phyloP scores from a whole-genome alignment of 495 filamentous ascomycete genomes.

The Penicillium ochrochloron region DNA sequence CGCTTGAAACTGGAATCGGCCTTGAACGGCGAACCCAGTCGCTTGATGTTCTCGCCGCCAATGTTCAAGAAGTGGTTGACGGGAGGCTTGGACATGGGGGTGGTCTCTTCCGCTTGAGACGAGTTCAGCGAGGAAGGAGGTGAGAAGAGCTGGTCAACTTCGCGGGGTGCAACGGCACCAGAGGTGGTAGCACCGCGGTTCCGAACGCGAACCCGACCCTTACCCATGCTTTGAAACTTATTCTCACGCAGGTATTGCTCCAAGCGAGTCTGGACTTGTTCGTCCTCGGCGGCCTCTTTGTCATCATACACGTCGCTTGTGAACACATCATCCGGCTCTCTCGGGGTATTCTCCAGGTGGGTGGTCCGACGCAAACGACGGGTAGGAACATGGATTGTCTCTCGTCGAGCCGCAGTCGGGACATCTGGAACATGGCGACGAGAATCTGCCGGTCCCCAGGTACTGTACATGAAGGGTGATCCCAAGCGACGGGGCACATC shows the following conservation, averaged over 20 bases:
- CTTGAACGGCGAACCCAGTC: constrained; percentile 59
- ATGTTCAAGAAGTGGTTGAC: constrained; percentile 38
- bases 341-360: constrained; percentile 50
- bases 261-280: constrained; percentile 52
- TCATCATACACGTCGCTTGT: constrained; percentile 45
- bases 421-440: constrained; percentile 37
- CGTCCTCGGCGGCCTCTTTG: constrained; percentile 49
- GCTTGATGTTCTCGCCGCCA: constrained; percentile 46
- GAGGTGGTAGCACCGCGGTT: constrained; percentile 53
- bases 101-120: constrained; percentile 38
- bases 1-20: constrained; percentile 38
- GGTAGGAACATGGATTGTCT: constrained; percentile 52
- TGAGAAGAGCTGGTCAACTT: constrained; percentile 54
- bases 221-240: constrained; percentile 47
- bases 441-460: constrained; percentile 58
- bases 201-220: constrained; percentile 55
- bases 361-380: constrained; percentile 54
- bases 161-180: constrained; percentile 43
- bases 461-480: constrained; percentile 62
- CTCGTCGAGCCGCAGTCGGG: constrained; percentile 39
- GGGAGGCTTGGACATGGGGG: constrained; percentile 32
- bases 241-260: constrained; percentile 53
- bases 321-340: constrained; percentile 59
- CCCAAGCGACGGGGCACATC: constrained; percentile 48
- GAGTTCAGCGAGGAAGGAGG: constrained; percentile 48